These are phyloP conservation scores for Glycine latifolia DNA, from an alignment of 306 rosid species.

Conservation along the genomic window DNA sequence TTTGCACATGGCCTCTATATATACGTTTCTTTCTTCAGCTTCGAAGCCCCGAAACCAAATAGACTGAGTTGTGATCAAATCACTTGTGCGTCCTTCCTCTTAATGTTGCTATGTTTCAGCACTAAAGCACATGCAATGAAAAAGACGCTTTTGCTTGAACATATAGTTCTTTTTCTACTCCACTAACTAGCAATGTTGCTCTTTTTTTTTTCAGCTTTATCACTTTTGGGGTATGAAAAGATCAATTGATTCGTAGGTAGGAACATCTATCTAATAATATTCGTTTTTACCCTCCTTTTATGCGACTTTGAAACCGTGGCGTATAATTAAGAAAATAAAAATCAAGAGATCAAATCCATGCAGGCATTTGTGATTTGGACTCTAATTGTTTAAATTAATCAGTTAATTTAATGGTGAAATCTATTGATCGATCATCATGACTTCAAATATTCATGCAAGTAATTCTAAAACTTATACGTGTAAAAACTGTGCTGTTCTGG, in stretches of 20 bases:
- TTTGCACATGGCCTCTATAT: too few relatives aligned
- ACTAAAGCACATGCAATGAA: constrained; percentile 40
- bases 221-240: constrained; percentile 36
- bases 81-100: too few relatives aligned
- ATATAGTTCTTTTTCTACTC: not conserved
- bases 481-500: not conserved
- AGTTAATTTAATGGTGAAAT: not conserved
- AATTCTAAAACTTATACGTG: not conserved
- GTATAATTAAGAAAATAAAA: not conserved
- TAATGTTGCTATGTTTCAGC: constrained; percentile 25
- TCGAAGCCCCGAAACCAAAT: not conserved
- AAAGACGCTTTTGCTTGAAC: constrained; percentile 1
- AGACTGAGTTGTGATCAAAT: too few relatives aligned
- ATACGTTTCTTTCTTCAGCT: constrained; percentile 22
- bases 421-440: too few relatives aligned
- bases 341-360: not conserved
- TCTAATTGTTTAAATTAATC: not conserved
- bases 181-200: not conserved
- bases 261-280: constrained; percentile 11
- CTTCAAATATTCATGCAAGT: not conserved
- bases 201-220: constrained; percentile 3
- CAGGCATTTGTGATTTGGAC: not conserved
- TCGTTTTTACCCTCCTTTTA: constrained; percentile 11
- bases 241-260: constrained; percentile 31
- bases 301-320: not conserved